Percentiles rank a stretch among this genome's conserved stretches.
Evolutionary conservation across 2,329 filamentous ascomycete species (phyloP).

Genomic region (Leptographium radiaticola): DNA sequence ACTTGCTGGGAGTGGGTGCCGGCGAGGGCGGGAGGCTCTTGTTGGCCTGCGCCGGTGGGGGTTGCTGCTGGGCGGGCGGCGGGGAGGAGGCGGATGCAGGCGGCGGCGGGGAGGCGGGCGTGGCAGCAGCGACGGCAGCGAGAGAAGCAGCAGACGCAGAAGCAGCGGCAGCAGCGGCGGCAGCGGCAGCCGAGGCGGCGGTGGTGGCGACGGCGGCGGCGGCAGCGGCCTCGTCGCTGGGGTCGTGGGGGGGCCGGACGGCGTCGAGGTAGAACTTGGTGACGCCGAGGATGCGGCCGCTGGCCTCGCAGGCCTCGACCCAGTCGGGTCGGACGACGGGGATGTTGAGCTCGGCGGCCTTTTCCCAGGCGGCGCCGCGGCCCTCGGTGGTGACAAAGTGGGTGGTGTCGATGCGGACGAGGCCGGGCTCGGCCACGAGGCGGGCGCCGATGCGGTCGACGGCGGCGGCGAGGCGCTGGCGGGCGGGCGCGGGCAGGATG

Average conservation of each 20-base stretch:
- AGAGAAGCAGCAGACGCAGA: neutral
- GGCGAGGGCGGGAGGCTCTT: neutral
- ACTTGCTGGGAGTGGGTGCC: too few relatives aligned
- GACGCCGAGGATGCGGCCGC: constrained; percentile 84
- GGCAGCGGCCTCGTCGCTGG: neutral
- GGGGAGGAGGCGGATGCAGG: neutral
- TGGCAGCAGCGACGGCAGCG: neutral
- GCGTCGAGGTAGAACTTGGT: constrained; percentile 94
- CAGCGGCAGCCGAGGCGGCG: constrained; percentile 6
- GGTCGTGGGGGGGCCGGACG: constrained; percentile 25
- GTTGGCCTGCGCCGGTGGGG: neutral
- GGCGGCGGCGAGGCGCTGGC: constrained; percentile 60
- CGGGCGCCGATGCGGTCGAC: constrained; percentile 86
- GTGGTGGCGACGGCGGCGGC: constrained; percentile 1
- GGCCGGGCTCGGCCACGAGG: constrained; percentile 51
- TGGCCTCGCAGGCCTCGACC: constrained; percentile 91
- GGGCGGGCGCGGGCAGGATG: constrained; percentile 59
- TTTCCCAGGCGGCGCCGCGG: constrained; percentile 82
- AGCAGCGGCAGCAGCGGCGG: constrained; percentile 14
- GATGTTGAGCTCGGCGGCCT: constrained; percentile 94
- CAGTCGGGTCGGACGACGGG: constrained; percentile 94
- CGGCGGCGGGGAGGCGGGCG: neutral
- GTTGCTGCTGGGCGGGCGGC: neutral
- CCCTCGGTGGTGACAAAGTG: constrained; percentile 97
- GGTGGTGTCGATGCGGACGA: constrained; percentile 90